Evolutionary conservation across 805 yeast genomes (phyloP).

Genomic region (Hanseniaspora jakobsenii): DNA sequence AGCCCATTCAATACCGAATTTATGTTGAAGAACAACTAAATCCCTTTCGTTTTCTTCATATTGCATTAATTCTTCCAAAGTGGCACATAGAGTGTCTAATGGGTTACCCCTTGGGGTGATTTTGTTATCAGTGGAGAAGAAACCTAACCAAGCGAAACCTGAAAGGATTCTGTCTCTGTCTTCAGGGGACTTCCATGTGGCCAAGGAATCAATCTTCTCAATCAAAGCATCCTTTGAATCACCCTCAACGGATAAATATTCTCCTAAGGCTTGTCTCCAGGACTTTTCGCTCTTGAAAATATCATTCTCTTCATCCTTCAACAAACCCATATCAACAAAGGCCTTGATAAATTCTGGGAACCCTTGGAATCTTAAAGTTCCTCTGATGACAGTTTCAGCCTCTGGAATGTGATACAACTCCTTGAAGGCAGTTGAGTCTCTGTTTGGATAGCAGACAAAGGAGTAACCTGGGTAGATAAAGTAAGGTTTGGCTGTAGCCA

Average conservation of each 20-base stretch:
- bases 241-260: constrained; percentile 63
- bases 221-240: constrained; percentile 59
- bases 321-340: constrained; percentile 84
- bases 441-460: constrained; percentile 91
- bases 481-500: constrained; percentile 92
- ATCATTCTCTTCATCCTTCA: constrained; percentile 61
- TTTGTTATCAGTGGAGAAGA: constrained; percentile 54
- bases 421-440: constrained; percentile 90
- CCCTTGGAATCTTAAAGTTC: constrained; percentile 95
- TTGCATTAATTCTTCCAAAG: constrained; percentile 91
- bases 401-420: constrained; percentile 91
- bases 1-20: constrained; percentile 93
- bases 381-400: constrained; percentile 93
- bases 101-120: constrained; percentile 89
- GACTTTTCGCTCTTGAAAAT: constrained; percentile 45
- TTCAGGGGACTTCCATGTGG: constrained; percentile 66
- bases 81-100: constrained; percentile 91
- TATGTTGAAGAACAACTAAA: constrained; percentile 89
- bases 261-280: constrained; percentile 82
- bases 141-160: constrained; percentile 90
- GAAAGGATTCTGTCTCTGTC: constrained; percentile 77
- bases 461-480: constrained; percentile 92
- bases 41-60: constrained; percentile 93
- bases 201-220: constrained; percentile 61
- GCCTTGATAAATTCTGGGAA: constrained; percentile 97